Evolutionary conservation across 805 yeast genomes (phyloP).

Genomic region (Metschnikowia vanudenii): DNA sequence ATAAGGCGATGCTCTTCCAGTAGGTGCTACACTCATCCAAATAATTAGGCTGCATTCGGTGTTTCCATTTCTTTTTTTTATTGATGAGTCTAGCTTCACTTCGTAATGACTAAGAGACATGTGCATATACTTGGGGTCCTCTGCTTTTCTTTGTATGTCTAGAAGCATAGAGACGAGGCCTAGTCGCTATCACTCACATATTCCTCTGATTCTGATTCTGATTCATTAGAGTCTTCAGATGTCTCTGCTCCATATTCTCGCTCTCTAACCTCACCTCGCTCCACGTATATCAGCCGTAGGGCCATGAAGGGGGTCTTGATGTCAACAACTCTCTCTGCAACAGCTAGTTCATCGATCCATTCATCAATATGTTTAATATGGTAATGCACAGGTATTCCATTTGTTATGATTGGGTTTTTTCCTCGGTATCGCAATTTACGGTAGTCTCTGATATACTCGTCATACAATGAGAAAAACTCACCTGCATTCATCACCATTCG

Average conservation of each 20-base stretch:
- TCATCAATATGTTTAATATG: slow-evolving; percentile 63
- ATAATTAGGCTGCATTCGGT: no score
- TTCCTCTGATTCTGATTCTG: slow-evolving; percentile 19
- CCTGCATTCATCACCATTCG: slow-evolving; percentile 44
- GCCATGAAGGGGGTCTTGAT: slow-evolving; percentile 66
- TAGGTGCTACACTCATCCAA: no score
- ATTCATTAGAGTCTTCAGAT: slow-evolving; percentile 26
- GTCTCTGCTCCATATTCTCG: slow-evolving; percentile 35
- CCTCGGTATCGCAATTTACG: slow-evolving; percentile 56
- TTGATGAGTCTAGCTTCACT: not conserved
- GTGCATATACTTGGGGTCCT: no score
- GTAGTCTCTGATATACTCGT: slow-evolving; percentile 59
- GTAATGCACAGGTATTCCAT: slow-evolving; percentile 33
- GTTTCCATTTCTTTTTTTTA: no score
- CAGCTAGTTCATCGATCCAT: slow-evolving; percentile 60
- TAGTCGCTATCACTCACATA: slow-evolving; percentile 43
- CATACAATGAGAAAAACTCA: slow-evolving; percentile 44
- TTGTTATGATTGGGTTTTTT: slow-evolving; percentile 25
- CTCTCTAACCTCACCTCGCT: slow-evolving; percentile 39
- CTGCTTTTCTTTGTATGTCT: no score
- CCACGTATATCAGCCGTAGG: slow-evolving; percentile 41
- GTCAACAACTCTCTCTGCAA: slow-evolving; percentile 63
- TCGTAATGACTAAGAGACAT: not conserved
- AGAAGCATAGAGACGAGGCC: not conserved
- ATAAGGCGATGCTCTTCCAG: no score